Base-by-base conservation (phyloP, 2,329 filamentous ascomycete species). In the Ascochyta pisi region DNA sequence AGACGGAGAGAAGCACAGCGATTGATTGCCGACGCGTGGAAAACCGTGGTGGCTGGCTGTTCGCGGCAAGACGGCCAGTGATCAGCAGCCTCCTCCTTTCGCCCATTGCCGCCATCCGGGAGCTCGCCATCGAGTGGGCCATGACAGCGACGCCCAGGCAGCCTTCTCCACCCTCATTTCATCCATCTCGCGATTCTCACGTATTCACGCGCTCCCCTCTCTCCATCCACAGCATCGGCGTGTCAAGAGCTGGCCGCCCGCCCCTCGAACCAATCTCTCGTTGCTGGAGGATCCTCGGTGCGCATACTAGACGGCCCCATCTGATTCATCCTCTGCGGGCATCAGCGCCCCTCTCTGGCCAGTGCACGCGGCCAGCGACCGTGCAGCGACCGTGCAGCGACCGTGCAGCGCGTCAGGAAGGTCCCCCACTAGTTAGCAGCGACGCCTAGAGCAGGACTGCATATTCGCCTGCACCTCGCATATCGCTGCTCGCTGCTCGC, bases 21-120 rank as follows among this genome's bases (percentile, higher is more conserved):
- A n/a, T 16, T 39, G 22, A 13, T 15, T 13, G 40, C 19, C 16
- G 47, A 56, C 53, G 53, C 53, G 53, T 56, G 5, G 2, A 43
- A 8, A 23, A 33, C 26, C 29, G 37, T 29, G 52, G 27, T 27
- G 41, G n/a, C 12, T 27, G 41, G n/a, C 10, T 13, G 37, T 43
- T 63, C 57, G 61, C 59, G 61, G 64, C 47, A 47, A 16, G 16
- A 16, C 16, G 16, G 16, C 16, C 16, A 16, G 16, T 23, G 60
- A 64, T 64, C 62, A 52, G 57, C 60, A 45, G 52, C 53, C 61
- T 60, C 61, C 63, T 54, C 61, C 53, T 58, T 43, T 41, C 16
- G 35, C 33, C 16, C 22, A 26, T 34, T 61, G 55, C 59, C 63
- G 59, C 52, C 56, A 43, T 50, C 58, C 60, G 50, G 41, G 19